phyloP scores from a whole-genome alignment of 2,329 filamentous ascomycete genomes.

The Xylariaceae sp. region DNA sequence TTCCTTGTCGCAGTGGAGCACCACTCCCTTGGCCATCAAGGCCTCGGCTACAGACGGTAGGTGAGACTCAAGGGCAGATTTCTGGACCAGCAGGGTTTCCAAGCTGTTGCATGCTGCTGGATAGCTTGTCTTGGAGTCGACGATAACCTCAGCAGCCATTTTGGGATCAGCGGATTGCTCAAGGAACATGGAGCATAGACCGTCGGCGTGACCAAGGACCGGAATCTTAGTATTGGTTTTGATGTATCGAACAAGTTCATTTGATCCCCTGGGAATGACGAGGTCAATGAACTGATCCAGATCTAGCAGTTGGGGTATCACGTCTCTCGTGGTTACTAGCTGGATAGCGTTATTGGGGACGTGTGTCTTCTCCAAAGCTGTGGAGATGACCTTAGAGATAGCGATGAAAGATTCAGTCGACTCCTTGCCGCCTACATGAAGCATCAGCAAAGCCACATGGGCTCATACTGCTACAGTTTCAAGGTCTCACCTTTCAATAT shows the following conservation, averaged over 20 bases:
- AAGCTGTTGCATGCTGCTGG: constrained; percentile 93
- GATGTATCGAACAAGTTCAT: constrained; percentile 88
- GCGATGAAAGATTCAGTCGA: constrained; percentile 93
- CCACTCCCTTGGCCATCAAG: constrained; percentile 77
- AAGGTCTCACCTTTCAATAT: constrained; percentile 83
- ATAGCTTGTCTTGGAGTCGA: constrained; percentile 94
- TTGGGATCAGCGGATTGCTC: constrained; percentile 75
- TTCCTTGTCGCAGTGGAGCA: constrained; percentile 76
- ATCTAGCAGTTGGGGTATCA: constrained; percentile 83
- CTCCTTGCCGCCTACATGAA: constrained; percentile 79
- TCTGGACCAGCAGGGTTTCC: constrained; percentile 89
- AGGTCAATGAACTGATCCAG: constrained; percentile 91
- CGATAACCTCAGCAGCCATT: constrained; percentile 76
- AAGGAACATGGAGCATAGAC: constrained; percentile 86
- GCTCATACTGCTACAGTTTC: too few relatives aligned
- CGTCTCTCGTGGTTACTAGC: constrained; percentile 91
- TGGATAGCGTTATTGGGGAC: constrained; percentile 90
- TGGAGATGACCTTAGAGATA: constrained; percentile 84
- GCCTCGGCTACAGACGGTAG: constrained; percentile 76
- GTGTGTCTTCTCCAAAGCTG: constrained; percentile 71
- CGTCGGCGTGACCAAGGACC: constrained; percentile 94
- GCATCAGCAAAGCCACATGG: too few relatives aligned
- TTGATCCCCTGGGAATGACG: constrained; percentile 89
- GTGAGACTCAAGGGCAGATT: constrained; percentile 67
- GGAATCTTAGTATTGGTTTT: constrained; percentile 92